These are phyloP conservation scores for Planoprotostelium fungivorum DNA, from an alignment of 78 protist species.

Conservation along the genomic window DNA sequence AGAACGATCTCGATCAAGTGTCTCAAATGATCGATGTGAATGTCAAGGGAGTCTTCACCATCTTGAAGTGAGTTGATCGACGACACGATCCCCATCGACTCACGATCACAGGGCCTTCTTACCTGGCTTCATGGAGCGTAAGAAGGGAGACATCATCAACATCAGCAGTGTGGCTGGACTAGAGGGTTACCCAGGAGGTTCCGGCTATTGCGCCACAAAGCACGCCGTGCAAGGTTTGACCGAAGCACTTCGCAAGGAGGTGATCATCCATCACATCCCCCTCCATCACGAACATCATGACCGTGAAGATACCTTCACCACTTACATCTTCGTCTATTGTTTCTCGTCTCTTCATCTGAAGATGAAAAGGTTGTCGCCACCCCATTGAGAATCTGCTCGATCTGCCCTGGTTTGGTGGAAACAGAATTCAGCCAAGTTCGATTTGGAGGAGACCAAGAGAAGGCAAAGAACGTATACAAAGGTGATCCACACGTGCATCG, in stretches of 20 bases:
- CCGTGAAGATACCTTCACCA: too few relatives aligned
- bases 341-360: too few relatives aligned
- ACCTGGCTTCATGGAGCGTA: slow-evolving; percentile 33
- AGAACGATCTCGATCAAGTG: slow-evolving; percentile 9
- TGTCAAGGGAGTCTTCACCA: slow-evolving; percentile 50
- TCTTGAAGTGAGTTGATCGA: not conserved
- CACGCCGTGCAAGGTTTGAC: slow-evolving; percentile 70
- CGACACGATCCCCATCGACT: slow-evolving; percentile 5
- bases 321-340: too few relatives aligned
- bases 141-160: slow-evolving; percentile 63
- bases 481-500: too few relatives aligned
- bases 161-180: slow-evolving; percentile 62
- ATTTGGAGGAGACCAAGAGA: slow-evolving; percentile 53
- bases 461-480: slow-evolving; percentile 49
- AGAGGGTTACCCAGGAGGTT: slow-evolving; percentile 50
- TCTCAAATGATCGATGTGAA: slow-evolving; percentile 28
- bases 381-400: slow-evolving; percentile 58
- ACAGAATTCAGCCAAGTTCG: slow-evolving; percentile 63
- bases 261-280: not conserved
- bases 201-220: slow-evolving; percentile 72
- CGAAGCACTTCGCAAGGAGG: slow-evolving; percentile 59
- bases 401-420: slow-evolving; percentile 72
- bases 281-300: too few relatives aligned
- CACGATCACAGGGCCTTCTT: slow-evolving; percentile 26
- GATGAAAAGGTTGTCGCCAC: slow-evolving; percentile 12